Percentiles rank a stretch among this genome's conserved stretches.
These are phyloP conservation scores for Bipolaris cookei DNA, from an alignment of 2,329 filamentous ascomycete genomes.

Conservation along the genomic window DNA sequence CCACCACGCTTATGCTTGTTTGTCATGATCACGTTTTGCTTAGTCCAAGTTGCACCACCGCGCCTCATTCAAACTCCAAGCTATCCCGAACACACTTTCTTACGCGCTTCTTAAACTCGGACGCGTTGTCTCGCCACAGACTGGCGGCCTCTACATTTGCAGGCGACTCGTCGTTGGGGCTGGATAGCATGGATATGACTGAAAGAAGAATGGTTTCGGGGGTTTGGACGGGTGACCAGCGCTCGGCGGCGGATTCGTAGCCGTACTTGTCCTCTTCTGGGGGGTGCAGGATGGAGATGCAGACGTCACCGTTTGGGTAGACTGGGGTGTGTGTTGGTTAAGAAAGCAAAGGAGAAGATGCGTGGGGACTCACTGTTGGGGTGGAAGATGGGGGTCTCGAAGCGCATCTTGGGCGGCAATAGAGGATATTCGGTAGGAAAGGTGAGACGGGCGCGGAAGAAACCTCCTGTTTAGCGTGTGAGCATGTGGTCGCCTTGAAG, in stretches of 20 bases:
- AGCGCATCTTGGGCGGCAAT: slow-evolving; percentile 94
- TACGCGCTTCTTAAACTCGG: slow-evolving; percentile 86
- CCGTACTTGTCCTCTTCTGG: slow-evolving; percentile 97
- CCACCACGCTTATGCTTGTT: slow-evolving; percentile 14
- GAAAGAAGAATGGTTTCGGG: slow-evolving; percentile 97
- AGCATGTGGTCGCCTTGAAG: background rate
- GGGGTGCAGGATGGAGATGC: slow-evolving; percentile 97
- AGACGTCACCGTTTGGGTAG: slow-evolving; percentile 89
- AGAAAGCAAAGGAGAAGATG: background rate
- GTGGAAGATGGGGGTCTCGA: slow-evolving; percentile 92
- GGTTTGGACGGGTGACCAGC: slow-evolving; percentile 95
- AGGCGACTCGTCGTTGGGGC: slow-evolving; percentile 95
- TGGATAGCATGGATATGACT: slow-evolving; percentile 97
- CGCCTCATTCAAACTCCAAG: slow-evolving; percentile 42
- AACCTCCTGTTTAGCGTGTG: slow-evolving; percentile 64
- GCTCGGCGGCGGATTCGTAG: slow-evolving; percentile 94
- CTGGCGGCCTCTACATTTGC: slow-evolving; percentile 96
- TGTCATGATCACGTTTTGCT: slow-evolving; percentile 2
- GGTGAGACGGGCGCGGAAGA: slow-evolving; percentile 92
- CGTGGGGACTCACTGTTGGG: slow-evolving; percentile 74
- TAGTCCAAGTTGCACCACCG: background rate
- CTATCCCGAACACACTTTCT: slow-evolving; percentile 74
- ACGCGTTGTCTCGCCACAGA: slow-evolving; percentile 87
- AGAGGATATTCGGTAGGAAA: slow-evolving; percentile 98
- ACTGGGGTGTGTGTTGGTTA: slow-evolving; percentile 60